Evolutionary conservation across 768 basidiomycete species (phyloP).

Genomic region (Leucogyrophana mollusca): DNA sequence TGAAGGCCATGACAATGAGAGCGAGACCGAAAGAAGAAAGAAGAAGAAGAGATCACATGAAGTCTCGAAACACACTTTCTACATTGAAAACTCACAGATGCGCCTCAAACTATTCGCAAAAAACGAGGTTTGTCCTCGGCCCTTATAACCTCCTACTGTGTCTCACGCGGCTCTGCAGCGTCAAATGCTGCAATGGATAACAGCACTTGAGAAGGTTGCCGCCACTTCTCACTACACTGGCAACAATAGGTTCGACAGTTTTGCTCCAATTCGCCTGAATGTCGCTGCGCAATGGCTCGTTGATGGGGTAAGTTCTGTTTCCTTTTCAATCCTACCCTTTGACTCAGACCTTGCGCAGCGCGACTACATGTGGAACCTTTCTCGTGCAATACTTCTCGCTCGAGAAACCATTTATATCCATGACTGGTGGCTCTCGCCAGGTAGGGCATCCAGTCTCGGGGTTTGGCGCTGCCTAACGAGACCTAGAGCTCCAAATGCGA

Average conservation of each 20-base stretch:
- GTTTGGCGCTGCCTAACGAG: background rate
- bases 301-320: conserved; percentile 70
- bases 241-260: conserved; percentile 88
- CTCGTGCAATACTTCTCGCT: conserved; percentile 86
- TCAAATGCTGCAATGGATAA: conserved; percentile 97
- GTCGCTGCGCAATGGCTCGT: conserved; percentile 98
- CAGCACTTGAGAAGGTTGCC: conserved; percentile 81
- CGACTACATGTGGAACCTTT: conserved; percentile 98
- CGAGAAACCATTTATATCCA: conserved; percentile 91
- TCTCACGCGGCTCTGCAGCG: conserved; percentile 44
- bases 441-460: conserved; percentile 35
- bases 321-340: background rate
- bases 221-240: conserved; percentile 74
- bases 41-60: conserved; percentile 51
- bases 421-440: conserved; percentile 97
- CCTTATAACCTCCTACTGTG: background rate
- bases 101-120: conserved; percentile 82
- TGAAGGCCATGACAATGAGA: conserved; percentile 13
- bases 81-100: conserved; percentile 89
- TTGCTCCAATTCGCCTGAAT: conserved; percentile 89
- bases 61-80: conserved; percentile 93
- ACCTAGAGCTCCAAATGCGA: conserved; percentile 76
- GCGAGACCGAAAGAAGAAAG: conserved; percentile 41
- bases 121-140: conserved; percentile 63
- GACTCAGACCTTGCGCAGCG: conserved; percentile 47